Conservation (phyloP, 768 basidiomycete species). For the Auriculariales sp. region DNA sequence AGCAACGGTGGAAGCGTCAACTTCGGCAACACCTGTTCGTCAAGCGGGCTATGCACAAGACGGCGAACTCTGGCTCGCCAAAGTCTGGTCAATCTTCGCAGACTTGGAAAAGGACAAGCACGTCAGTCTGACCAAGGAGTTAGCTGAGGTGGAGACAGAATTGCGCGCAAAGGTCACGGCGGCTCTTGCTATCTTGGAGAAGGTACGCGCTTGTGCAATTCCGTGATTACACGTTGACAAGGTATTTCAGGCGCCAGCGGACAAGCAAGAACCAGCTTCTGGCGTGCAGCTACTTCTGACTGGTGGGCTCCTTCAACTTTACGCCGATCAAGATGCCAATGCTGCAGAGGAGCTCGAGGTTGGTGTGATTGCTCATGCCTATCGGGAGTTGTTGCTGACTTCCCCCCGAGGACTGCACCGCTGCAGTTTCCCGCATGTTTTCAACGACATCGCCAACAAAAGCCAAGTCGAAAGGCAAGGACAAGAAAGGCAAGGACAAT, state of each 20-base stretch:
- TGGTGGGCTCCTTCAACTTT: conserved; percentile 60
- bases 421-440: conserved; percentile 44
- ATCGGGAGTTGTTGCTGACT: background rate
- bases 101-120: conserved; percentile 61
- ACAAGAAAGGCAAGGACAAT: conserved; percentile 11
- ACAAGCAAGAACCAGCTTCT: conserved; percentile 38
- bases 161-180: conserved; percentile 29
- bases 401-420: conserved; percentile 35
- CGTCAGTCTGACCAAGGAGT: conserved; percentile 32
- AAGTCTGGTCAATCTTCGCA: conserved; percentile 29
- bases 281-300: conserved; percentile 61
- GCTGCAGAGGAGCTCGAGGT: conserved; percentile 49
- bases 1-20: conserved; percentile 29
- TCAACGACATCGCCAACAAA: conserved; percentile 4
- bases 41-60: conserved; percentile 48
- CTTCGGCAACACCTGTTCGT: conserved; percentile 39
- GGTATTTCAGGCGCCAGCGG: conserved; percentile 19
- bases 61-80: conserved; percentile 69
- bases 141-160: conserved; percentile 40
- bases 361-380: conserved; percentile 3
- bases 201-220: conserved; percentile 9
- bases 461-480: conserved; percentile 7
- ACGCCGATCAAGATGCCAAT: conserved; percentile 41
- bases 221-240: background rate
- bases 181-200: conserved; percentile 14